Evolutionary conservation across 2,329 filamentous ascomycete genomes (phyloP), one percentile per base, ranked within the genome.

Genomic region (Pseudogymnoascus verrucosus): DNA sequence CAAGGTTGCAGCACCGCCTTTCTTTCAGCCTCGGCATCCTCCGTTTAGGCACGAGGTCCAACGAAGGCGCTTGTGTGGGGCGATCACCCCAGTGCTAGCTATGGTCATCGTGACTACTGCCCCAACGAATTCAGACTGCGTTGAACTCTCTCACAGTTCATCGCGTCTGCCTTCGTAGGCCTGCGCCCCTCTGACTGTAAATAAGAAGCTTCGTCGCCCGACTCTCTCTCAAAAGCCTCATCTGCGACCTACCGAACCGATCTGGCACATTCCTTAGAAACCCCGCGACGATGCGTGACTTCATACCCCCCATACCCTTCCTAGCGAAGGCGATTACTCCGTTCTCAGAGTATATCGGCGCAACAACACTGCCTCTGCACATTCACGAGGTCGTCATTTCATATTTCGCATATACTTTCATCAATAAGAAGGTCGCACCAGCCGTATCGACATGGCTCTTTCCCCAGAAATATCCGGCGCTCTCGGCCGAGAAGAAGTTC

Each of bases 351-450:
- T 78, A 77, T 65, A 77, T 89, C 64, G 75, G 78, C 61, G 79
- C 93, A 54, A 79, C 83, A 7, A 87, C 88, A 5, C 82, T 95
- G 19, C 88, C 89, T 14, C 77, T 89, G 60, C 91, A 96, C 76
- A 80, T 90, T 70, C 90, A 95, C 78, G 89, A 96, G 76, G 82
- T 93, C 60, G 66, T 90, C 63, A 76, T 85, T 67, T 85, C 87
- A 26, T 85, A 87, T 64, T 68, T 83, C 34, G 76, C 89, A 67
- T 96, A 96, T 78, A 84, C 87, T 62, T 74, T 86, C 70, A 82
- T 90, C 72, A 85, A 87, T 74, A 78, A 79, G 68, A 81, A 85
- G 65, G 71, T 92, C 66, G 89, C 90, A 61, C 91, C 91, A 5
- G 71, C 79, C 42, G 62, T 93, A 37, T 92, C 89, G 36, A 79